A percentile compares a stretch with the other conserved stretches of the same genome.
Evolutionary conservation across 495 filamentous ascomycete species (phyloP).

Genomic region (Ascodesmis nigricans): DNA sequence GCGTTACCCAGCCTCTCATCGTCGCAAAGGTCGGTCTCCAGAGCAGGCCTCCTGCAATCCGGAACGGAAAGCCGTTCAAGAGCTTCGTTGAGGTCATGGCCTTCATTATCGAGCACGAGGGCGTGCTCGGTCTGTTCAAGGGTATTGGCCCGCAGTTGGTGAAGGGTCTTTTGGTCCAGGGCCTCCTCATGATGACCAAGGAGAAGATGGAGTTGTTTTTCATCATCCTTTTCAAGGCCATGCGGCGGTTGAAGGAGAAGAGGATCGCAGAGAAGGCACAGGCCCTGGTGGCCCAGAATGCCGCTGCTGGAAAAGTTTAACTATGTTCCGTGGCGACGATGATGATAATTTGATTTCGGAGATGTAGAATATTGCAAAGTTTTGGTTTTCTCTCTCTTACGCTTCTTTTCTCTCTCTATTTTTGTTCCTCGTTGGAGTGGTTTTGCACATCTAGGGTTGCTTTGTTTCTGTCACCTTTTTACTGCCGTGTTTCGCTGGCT

Average conservation of each 20-base stretch:
- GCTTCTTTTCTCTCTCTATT: no score
- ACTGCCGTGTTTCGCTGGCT: no score
- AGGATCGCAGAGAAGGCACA: slow-evolving; percentile 40
- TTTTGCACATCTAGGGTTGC: no score
- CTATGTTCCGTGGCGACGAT: no score
- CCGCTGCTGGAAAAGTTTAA: neutral
- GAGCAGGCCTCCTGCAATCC: slow-evolving; percentile 63
- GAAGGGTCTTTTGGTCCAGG: slow-evolving; percentile 86
- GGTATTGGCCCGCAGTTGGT: slow-evolving; percentile 84
- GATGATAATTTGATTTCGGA: no score
- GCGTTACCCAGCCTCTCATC: slow-evolving; percentile 85
- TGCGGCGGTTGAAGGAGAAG: slow-evolving; percentile 45
- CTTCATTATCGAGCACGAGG: slow-evolving; percentile 79
- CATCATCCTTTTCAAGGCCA: slow-evolving; percentile 61
- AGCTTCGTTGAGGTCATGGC: slow-evolving; percentile 86
- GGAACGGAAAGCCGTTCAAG: slow-evolving; percentile 83
- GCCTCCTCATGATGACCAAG: slow-evolving; percentile 98
- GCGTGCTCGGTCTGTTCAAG: slow-evolving; percentile 66
- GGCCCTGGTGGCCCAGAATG: slow-evolving; percentile 24
- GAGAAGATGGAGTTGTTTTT: slow-evolving; percentile 87
- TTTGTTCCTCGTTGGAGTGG: no score
- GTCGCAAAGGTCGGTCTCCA: slow-evolving; percentile 96
- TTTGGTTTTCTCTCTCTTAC: no score
- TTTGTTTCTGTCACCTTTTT: no score
- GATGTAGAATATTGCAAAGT: no score